A percentile compares a stretch with the other conserved stretches of the same genome.
Evolutionary conservation across 257 asterid species (phyloP).

Genomic region (Solanum arcanum): DNA sequence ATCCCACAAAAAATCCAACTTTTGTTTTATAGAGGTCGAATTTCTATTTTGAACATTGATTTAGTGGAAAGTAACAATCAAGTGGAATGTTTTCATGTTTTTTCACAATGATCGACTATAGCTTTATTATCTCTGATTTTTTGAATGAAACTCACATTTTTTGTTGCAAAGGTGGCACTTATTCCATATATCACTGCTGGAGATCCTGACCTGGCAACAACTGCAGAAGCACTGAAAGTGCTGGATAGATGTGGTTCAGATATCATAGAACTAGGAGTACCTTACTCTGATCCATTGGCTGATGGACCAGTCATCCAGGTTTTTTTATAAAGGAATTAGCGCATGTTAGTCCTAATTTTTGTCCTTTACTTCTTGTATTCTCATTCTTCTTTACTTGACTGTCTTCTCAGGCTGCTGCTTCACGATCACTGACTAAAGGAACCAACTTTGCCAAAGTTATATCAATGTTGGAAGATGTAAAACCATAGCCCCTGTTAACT

Average conservation of each 20-base stretch:
- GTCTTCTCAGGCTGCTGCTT: slow-evolving; percentile 58
- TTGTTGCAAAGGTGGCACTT: slow-evolving; percentile 59
- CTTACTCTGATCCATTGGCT: slow-evolving; percentile 95
- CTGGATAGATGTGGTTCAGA: slow-evolving; percentile 84
- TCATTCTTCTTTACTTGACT: not conserved
- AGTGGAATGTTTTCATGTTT: not conserved
- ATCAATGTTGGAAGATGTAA: slow-evolving; percentile 75
- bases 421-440: slow-evolving; percentile 67
- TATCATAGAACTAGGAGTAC: slow-evolving; percentile 80
- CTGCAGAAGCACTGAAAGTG: slow-evolving; percentile 72
- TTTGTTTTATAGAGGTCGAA: not conserved
- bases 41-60: not conserved
- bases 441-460: slow-evolving; percentile 60
- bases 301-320: slow-evolving; percentile 98
- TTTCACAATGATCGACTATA: not conserved
- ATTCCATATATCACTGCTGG: slow-evolving; percentile 89
- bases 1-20: not conserved
- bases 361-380: not conserved
- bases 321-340: not conserved
- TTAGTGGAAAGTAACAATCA: not conserved
- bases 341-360: not conserved
- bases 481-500: not conserved
- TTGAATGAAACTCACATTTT: slow-evolving; percentile 3
- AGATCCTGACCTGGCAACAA: slow-evolving; percentile 77
- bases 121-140: not conserved